Evolutionary conservation across 2,329 filamentous ascomycete genomes (phyloP).

Genomic region (Lizonia empirigonia): DNA sequence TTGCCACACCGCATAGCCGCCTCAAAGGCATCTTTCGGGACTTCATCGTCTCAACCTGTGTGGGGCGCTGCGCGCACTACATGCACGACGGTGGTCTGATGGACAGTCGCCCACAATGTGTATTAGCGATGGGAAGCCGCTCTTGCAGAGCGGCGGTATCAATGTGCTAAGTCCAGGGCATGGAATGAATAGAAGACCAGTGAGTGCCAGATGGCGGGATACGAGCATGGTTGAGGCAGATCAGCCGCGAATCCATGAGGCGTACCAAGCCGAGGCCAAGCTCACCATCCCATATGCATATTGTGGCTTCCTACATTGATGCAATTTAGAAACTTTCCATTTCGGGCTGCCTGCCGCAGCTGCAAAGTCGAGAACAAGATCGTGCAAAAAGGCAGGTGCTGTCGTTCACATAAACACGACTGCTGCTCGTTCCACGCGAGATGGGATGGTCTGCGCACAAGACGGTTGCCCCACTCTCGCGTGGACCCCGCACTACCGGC

Average conservation of each 20-base stretch:
- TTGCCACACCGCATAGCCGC: slow-evolving; percentile 6
- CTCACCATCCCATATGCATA: slow-evolving; percentile 12
- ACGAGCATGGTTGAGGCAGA: slow-evolving; percentile 17
- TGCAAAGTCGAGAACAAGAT: background rate
- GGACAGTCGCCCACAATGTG: background rate
- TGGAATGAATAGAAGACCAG: slow-evolving; percentile 9
- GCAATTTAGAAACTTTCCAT: too few species aligned
- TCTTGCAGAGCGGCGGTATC: slow-evolving; percentile 16
- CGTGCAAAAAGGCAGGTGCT: background rate
- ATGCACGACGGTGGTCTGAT: background rate
- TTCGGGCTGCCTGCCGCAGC: too few species aligned
- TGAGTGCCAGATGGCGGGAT: slow-evolving; percentile 3
- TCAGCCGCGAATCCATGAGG: slow-evolving; percentile 21
- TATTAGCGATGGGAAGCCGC: slow-evolving; percentile 7
- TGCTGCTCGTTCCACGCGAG: slow-evolving; percentile 2
- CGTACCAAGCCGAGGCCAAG: slow-evolving; percentile 24
- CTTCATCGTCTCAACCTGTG: background rate
- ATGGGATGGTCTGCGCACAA: background rate
- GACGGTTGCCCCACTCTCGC: background rate
- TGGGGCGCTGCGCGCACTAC: background rate
- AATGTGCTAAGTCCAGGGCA: slow-evolving; percentile 15
- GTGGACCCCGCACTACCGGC: background rate
- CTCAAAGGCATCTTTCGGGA: slow-evolving; percentile 7
- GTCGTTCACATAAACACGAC: background rate
- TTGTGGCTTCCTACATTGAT: slow-evolving; percentile 1